A percentile compares a stretch with the other conserved stretches of the same genome.
These are phyloP conservation scores for Phanerochaete sordida DNA, from an alignment of 768 basidiomycete genomes.

Conservation along the genomic window DNA sequence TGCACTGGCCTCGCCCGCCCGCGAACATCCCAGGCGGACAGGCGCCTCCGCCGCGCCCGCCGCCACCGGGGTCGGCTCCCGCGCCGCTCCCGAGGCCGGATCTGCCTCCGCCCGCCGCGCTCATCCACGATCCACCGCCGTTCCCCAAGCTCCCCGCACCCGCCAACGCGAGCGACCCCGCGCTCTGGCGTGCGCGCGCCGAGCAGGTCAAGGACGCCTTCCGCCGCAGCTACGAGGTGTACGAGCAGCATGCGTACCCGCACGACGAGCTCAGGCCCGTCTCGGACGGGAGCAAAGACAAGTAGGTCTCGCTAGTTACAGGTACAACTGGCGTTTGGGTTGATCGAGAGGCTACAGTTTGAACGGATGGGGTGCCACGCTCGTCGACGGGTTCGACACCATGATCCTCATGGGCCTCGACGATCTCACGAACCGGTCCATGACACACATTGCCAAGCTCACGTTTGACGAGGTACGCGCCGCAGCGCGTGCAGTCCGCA, in stretches of 20 bases:
- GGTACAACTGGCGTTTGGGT: no score
- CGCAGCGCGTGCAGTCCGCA: background rate
- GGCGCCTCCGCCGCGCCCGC: background rate
- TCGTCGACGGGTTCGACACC: slow-evolving; percentile 83
- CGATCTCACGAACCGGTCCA: slow-evolving; percentile 62
- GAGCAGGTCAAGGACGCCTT: slow-evolving; percentile 58
- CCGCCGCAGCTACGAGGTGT: slow-evolving; percentile 62
- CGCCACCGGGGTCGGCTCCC: background rate
- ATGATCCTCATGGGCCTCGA: slow-evolving; percentile 78
- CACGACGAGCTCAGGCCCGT: slow-evolving; percentile 63
- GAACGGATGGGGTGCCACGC: slow-evolving; percentile 77
- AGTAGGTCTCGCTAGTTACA: slow-evolving; percentile 36
- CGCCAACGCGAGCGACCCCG: background rate
- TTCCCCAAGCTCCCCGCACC: background rate
- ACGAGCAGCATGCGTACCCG: slow-evolving; percentile 57
- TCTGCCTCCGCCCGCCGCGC: background rate
- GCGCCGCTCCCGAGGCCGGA: background rate
- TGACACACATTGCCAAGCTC: slow-evolving; percentile 48
- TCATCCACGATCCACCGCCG: background rate
- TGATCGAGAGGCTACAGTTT: slow-evolving; percentile 42
- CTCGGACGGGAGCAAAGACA: slow-evolving; percentile 40
- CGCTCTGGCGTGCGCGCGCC: slow-evolving; percentile 49
- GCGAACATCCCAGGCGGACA: no score
- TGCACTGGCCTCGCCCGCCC: background rate
- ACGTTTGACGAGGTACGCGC: slow-evolving; percentile 30